Evolutionary conservation across 495 filamentous ascomycete genomes (phyloP).

Genomic region (Daldinia childiae): DNA sequence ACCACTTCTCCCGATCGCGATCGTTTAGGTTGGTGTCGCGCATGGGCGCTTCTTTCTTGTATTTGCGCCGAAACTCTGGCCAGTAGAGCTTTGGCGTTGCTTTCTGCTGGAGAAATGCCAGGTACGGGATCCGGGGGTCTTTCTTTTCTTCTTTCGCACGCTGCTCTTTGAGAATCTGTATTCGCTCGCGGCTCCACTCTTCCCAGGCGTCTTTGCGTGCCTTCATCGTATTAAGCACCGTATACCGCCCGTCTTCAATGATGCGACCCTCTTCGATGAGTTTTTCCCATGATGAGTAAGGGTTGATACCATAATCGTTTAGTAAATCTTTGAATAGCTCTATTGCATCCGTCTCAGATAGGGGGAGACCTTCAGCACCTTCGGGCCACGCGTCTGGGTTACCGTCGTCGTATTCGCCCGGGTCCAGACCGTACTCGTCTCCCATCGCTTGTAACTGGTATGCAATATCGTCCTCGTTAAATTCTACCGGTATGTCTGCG

Average conservation of each 20-base stretch:
- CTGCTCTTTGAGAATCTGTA: constrained; percentile 73
- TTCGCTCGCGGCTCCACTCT: constrained; percentile 79
- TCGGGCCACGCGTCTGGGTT: constrained; percentile 74
- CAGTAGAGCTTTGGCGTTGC: constrained; percentile 93
- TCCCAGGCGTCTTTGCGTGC: constrained; percentile 82
- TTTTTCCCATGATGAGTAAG: constrained; percentile 92
- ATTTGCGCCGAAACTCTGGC: constrained; percentile 95
- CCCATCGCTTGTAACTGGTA: constrained; percentile 91
- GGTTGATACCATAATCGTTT: constrained; percentile 80
- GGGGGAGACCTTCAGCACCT: constrained; percentile 70
- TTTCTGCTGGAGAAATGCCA: constrained; percentile 80
- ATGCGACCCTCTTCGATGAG: constrained; percentile 83
- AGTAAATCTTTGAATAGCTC: constrained; percentile 88
- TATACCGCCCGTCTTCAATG: constrained; percentile 87
- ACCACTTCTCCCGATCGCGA: constrained; percentile 90
- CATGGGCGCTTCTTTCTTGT: constrained; percentile 83
- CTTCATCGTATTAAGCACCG: constrained; percentile 80
- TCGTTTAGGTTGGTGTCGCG: constrained; percentile 77
- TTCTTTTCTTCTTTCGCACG: constrained; percentile 81
- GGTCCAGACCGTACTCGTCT: constrained; percentile 71
- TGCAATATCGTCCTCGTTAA: constrained; percentile 94
- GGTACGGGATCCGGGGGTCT: constrained; percentile 85
- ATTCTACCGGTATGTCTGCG: constrained; percentile 74
- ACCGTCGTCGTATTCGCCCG: constrained; percentile 71
- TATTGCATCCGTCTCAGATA: constrained; percentile 73